Base-by-base conservation (phyloP, 768 basidiomycete genomes). In the Kwoniella sp. region DNA sequence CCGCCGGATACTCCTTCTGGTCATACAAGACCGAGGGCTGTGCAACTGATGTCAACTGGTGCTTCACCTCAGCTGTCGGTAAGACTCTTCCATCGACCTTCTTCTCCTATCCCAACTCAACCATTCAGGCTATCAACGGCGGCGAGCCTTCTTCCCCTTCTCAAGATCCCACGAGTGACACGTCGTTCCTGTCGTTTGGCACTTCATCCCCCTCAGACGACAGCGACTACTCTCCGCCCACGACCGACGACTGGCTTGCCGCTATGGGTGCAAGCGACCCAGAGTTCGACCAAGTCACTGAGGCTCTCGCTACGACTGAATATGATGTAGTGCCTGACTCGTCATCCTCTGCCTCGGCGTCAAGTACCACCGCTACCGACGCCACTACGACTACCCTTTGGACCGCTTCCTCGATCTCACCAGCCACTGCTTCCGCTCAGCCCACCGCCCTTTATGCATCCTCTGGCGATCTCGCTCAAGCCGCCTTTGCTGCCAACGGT, bases 1-100 rank as follows among this genome's bases (percentile, higher is more conserved):
- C 82, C 15, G 80, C 82, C 1, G 84, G 86, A 0, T 86, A 83
- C 82, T 73, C 75, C 29, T 86, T 86, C 68, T 86, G 85, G 84
- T 79, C 82, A 3, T 85, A 83, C 59, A 76, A 78, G 49, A 84
- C 81, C 56, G 86, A 86, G 62, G 76, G 73, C 8, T 86, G 84
- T 54, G 74, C 78, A 6, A 67, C 74, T 17, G 83, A 85, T 52
- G 76, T 77, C 11, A 83, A 80, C 7, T 87, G 85, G 86, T 87
- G 85, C 62, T 86, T 87, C 77, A 80, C 77, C 46, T 70, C 77
- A 3, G 82, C 81, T 0, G 80, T 85, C 25, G 82, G 81, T 8
- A 79, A 76, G 11, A 77, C 72, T 32, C 78, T 87, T 4, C 84
- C 85, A 0, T 56, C 74, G 3, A 79, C 76, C 9, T 86, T 87